Evolutionary conservation across 1,139 yeast species (phyloP), one percentile per base, ranked within the genome.

Genomic region (Diutina scorzettiae): DNA sequence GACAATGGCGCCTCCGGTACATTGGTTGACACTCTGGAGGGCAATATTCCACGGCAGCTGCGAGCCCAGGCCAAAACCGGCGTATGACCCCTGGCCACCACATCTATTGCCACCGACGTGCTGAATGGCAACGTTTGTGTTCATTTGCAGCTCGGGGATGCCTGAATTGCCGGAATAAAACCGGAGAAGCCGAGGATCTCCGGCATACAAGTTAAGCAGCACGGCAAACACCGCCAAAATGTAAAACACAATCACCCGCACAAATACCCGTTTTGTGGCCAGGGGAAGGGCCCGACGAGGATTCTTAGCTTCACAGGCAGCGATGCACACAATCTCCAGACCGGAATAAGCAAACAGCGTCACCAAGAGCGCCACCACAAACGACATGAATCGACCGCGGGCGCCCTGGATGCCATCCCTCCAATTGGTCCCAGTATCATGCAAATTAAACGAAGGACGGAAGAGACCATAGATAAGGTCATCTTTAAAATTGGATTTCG

Each of bases 41-140:
- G 95, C 93, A 32, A 84, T 78, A 18, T 82, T 73, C 87, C 91
- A 84, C 0, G 95, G 89, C 46, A 81, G 74, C 55, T 77, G 83
- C 44, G 75, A 73, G 6, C 82, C 84, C 52, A 72, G 76, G 4
- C 74, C 66, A 47, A 60, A 67, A 0, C 78, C 79, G 1, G 69
- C 75, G 58, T 63, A 68, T 1, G 60, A 48, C 0, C 64, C 49
- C n/a, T 54, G 54, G 32, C 59, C 51, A 2, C 54, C 48, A 50
- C 74, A 69, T 45, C 65, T 59, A 19, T 50, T 53, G 0, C 71
- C 72, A 1, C 73, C 74, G 19, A 60, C 64, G 42, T 56, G 57
- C n/a, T 58, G 45, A n/a, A 67, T 54, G 5, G 71, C 72, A 44
- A 49, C 54, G 44, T 62, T 63, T 11, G 53, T 42, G 12, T 51